Conservation (phyloP, 495 filamentous ascomycete species). For the Chaetomium cochliodes region DNA sequence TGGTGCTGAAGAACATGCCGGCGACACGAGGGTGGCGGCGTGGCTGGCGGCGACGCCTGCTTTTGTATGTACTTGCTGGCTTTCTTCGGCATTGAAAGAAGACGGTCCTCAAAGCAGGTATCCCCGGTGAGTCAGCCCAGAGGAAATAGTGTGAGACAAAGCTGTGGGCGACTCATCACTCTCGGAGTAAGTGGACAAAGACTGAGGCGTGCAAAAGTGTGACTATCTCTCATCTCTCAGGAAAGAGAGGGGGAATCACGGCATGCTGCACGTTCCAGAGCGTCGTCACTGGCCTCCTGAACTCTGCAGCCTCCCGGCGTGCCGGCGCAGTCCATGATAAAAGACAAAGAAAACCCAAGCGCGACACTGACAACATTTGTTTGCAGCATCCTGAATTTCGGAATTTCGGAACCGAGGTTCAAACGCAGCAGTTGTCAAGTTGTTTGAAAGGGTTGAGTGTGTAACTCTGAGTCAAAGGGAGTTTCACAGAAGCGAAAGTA, state of each 20-base stretch:
- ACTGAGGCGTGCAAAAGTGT: conserved; percentile 11
- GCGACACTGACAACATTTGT: conserved; percentile 22
- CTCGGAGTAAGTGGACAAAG: conserved; percentile 25
- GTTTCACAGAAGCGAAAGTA: not conserved
- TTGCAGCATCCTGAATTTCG: conserved; percentile 7
- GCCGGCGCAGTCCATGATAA: not conserved
- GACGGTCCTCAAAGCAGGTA: conserved; percentile 26
- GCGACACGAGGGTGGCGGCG: conserved; percentile 3
- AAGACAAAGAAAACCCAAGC: conserved; percentile 23
- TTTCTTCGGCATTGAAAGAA: conserved; percentile 28
- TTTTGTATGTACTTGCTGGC: conserved; percentile 32
- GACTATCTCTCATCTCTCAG: conserved; percentile 7
- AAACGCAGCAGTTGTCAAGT: not conserved
- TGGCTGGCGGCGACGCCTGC: conserved; percentile 7
- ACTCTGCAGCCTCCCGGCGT: conserved; percentile 7
- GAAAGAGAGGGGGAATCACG: no score
- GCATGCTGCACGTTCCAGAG: conserved; percentile 18
- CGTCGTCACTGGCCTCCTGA: conserved; percentile 9
- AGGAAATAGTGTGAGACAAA: conserved; percentile 33
- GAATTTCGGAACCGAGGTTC: not conserved
- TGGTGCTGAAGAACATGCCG: not conserved
- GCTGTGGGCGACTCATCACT: conserved; percentile 20
- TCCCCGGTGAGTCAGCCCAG: conserved; percentile 34
- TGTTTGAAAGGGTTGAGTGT: not conserved
- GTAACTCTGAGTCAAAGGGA: no score